Conservation (phyloP, 192 early-diverging fungal species). For the Coemansia sp. region DNA sequence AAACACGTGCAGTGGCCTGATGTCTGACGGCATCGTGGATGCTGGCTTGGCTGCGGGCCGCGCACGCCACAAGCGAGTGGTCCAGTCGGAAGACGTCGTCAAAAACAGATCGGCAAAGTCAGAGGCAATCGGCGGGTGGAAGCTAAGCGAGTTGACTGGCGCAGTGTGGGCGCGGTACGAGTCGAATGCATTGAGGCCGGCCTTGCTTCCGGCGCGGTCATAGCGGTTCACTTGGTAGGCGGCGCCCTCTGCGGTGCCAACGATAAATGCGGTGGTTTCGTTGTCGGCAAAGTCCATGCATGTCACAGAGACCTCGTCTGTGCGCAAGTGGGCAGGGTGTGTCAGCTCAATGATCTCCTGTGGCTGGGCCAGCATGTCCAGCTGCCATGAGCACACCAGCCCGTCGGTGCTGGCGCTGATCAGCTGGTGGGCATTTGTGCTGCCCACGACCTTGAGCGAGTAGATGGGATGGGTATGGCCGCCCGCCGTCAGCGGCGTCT, state of each 20-base stretch:
- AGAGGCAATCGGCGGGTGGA: conserved; percentile 75
- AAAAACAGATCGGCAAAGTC: conserved; percentile 93
- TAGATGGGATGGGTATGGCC: conserved; percentile 98
- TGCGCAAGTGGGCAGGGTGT: conserved; percentile 71
- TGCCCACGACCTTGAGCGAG: conserved; percentile 85
- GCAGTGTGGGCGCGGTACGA: conserved; percentile 86
- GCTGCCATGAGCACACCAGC: conserved; percentile 91
- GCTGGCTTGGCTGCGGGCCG: conserved; percentile 56
- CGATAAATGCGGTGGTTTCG: conserved; percentile 91
- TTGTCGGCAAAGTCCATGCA: conserved; percentile 86
- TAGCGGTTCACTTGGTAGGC: conserved; percentile 94
- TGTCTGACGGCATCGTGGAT: conserved; percentile 36
- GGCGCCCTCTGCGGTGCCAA: conserved; percentile 94
- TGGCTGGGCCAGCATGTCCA: conserved; percentile 97
- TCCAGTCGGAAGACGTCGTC: conserved; percentile 95
- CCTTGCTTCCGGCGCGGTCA: conserved; percentile 94
- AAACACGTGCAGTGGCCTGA: conserved; percentile 79
- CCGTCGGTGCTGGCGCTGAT: conserved; percentile 95
- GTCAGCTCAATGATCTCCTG: conserved; percentile 84
- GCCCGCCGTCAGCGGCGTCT: conserved; percentile 86
- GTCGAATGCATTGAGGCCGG: conserved; percentile 87
- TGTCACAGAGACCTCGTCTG: conserved; percentile 93
- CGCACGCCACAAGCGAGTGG: conserved; percentile 91
- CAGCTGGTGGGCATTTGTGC: conserved; percentile 92
- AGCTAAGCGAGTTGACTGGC: conserved; percentile 82